Evolutionary conservation across 495 filamentous ascomycete species (phyloP), one percentile per base, ranked within the genome.

Genomic region (Podospora conica): DNA sequence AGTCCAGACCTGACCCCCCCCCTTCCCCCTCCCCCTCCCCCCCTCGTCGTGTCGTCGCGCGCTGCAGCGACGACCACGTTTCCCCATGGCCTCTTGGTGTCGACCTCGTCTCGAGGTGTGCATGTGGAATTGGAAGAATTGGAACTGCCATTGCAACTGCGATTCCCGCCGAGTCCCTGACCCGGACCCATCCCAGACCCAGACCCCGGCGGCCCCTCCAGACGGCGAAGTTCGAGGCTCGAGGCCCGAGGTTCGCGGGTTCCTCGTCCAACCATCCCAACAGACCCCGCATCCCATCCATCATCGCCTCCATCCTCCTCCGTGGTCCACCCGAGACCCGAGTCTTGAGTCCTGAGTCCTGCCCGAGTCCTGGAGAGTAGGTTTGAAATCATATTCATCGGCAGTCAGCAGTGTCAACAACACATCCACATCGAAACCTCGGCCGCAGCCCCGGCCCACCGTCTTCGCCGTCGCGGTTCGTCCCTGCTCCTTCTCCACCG

Each of bases 1-100:
- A n/a, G 61, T 58, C 64, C 65, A 73, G 65, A 69, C 69, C 65
- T 54, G 21, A 57, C 25, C 9, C 4, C 53, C 53, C 15, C 11
- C 23, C 23, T n/a, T n/a, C 55, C 33, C 40, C 40, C 33, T 22
- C 55, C 54, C n/a, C n/a, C n/a, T n/a, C n/a, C n/a, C n/a, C n/a
- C n/a, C n/a, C n/a, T n/a, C n/a, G n/a, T n/a, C n/a, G 22, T 57
- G 55, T 25, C 55, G 22, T 23, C 55, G 20, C 55, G 20, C 15
- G 55, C 55, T 27, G 55, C 55, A 57, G 25, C 22, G 22, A 27
- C 55, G 25, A 57, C 22, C 18, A 3, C 40, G 11, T n/a, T 48
- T 48, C 40, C 40, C 15, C 40, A 48, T 48, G 40, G 40, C 40
- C 40, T 48, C 40, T 48, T n/a, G 40, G 18, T n/a, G 15, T 48